A percentile compares a stretch with the other conserved stretches of the same genome.
Evolutionary conservation across 2,329 filamentous ascomycete genomes (phyloP).

Genomic region (Pyricularia sp.): DNA sequence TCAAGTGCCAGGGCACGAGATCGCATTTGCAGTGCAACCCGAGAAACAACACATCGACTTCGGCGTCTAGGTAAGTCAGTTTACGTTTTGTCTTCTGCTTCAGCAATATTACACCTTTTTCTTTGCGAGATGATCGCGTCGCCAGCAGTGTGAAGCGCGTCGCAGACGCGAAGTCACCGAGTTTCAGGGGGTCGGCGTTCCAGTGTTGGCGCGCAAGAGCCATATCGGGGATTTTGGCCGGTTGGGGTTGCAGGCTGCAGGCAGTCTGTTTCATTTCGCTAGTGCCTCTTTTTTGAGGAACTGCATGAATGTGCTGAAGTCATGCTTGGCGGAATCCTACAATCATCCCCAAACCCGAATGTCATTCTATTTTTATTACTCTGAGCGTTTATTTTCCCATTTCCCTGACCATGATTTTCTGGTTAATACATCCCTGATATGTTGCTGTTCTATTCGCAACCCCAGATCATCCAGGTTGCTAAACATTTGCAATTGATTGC

Average conservation of each 20-base stretch:
- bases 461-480: too few relatives aligned
- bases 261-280: slow-evolving; percentile 26
- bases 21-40: background rate
- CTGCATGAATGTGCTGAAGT: slow-evolving; percentile 23
- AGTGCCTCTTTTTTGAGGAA: slow-evolving; percentile 22
- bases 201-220: background rate
- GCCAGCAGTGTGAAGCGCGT: background rate
- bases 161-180: background rate
- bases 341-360: slow-evolving; percentile 12
- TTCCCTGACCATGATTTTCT: background rate
- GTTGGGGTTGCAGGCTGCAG: slow-evolving; percentile 12
- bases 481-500: background rate
- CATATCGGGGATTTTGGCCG: background rate
- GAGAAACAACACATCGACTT: background rate
- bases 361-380: slow-evolving; percentile 4
- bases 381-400: background rate
- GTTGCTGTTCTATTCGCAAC: background rate
- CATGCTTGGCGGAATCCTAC: background rate
- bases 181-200: slow-evolving; percentile 5
- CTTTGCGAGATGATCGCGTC: background rate
- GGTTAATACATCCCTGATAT: background rate
- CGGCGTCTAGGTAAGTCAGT: background rate
- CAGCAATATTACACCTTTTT: background rate
- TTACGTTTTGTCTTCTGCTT: background rate
- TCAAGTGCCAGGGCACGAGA: background rate